Base-by-base conservation (phyloP, 495 filamentous ascomycete species). In the Cercophora newfieldiana region DNA sequence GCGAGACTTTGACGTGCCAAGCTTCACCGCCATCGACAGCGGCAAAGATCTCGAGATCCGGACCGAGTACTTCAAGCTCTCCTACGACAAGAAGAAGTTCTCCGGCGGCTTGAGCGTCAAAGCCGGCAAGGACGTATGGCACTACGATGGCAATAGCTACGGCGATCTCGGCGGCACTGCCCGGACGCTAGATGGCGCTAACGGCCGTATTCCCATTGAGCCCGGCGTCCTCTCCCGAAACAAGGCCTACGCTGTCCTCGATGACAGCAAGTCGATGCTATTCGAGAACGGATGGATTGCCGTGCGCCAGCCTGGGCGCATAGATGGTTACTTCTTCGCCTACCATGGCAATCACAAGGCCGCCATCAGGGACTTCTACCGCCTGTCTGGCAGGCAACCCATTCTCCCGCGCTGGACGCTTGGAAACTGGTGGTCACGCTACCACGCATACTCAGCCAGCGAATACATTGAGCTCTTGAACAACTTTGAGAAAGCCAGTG, bases 371-470 rank as follows among this genome's bases (percentile, higher is more conserved):
- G 83, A 81, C 26, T 82, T 86, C 25, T 87, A 86, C 70, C 76
- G 77, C 6, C 56, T 88, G 3, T 87, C 85, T 0, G 86, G 86
- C 4, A 71, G 68, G 5, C 85, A 87, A 68, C 85, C 86, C 8
- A 29, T 84, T 5, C 70, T 88, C 3, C 86, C 86, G 0, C 79
- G 85, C 10, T 88, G 78, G 75, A 77, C 81, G 0, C 72, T 88
- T n/a, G 86, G 86, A 0, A 88, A 88, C 65, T 88, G 86, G 86
- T 88, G 85, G 85, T 85, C 82, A 26, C 77, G 86, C 12, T 88
- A 87, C 69, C 80, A 88, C 68, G 77, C 75, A 1, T 88, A 86
- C 68, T 69, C 69, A 1, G 74, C 72, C 7, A 66, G 78, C 18
- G 85, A 87, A 67, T 87, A 86, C 69, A 51, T 86, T 3, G 69